These are phyloP conservation scores for Rhodotorula mucilaginosa DNA, from an alignment of 1,284 basidiomycete genomes.

Conservation along the genomic window DNA sequence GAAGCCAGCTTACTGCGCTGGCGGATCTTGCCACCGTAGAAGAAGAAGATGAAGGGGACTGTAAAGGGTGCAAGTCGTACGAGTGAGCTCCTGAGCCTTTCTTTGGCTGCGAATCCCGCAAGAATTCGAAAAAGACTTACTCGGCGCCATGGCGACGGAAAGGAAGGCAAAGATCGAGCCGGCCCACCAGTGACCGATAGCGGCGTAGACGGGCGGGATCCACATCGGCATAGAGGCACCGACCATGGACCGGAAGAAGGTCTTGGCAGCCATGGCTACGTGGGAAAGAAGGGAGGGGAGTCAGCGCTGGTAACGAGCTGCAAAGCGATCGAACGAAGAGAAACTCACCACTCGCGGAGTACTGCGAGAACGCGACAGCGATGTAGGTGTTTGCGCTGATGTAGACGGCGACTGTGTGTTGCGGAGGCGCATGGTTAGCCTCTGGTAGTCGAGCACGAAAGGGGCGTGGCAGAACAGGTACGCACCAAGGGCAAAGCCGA, in stretches of 20 bases:
- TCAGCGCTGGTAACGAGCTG: too few relatives aligned
- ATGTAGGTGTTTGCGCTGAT: slow-evolving; percentile 48
- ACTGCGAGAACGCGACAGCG: slow-evolving; percentile 49
- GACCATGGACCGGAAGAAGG: slow-evolving; percentile 62
- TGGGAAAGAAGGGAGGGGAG: neutral
- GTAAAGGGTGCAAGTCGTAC: slow-evolving; percentile 47
- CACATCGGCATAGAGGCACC: slow-evolving; percentile 52
- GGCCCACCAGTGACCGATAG: slow-evolving; percentile 30
- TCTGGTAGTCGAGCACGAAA: slow-evolving; percentile 39
- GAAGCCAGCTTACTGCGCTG: slow-evolving; percentile 46
- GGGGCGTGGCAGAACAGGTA: neutral
- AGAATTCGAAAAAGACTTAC: neutral
- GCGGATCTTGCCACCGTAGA: slow-evolving; percentile 48
- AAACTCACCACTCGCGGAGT: slow-evolving; percentile 55
- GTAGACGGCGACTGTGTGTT: slow-evolving; percentile 45
- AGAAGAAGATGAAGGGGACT: slow-evolving; percentile 54
- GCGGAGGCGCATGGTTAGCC: neutral
- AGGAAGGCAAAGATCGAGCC: slow-evolving; percentile 31
- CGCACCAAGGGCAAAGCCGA: slow-evolving; percentile 46
- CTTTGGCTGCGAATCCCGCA: too few relatives aligned
- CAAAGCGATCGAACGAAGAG: slow-evolving; percentile 36
- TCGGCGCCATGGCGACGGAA: slow-evolving; percentile 14
- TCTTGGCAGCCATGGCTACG: slow-evolving; percentile 61
- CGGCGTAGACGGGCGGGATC: slow-evolving; percentile 6
- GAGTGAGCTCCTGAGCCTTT: neutral